phyloP scores from a whole-genome alignment of 257 asterid genomes.

The Coffea eugenioides region DNA sequence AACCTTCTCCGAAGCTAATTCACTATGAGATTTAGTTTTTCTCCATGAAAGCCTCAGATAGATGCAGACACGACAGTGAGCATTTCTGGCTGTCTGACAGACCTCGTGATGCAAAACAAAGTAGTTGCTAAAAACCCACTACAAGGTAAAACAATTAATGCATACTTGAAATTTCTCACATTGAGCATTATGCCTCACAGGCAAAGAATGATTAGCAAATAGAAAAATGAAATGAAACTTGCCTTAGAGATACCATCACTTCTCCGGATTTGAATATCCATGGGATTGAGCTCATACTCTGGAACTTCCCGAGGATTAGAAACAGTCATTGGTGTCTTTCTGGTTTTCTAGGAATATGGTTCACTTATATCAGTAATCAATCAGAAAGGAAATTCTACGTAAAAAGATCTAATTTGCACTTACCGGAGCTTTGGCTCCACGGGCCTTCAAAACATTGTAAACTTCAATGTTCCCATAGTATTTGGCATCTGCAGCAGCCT shows the following conservation, averaged over 20 bases:
- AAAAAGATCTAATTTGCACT: constrained; percentile 19
- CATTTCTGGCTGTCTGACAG: not conserved
- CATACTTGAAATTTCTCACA: not conserved
- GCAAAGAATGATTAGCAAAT: not conserved
- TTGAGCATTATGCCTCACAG: not conserved
- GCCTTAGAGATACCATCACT: constrained; percentile 94
- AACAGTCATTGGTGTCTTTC: constrained; percentile 94
- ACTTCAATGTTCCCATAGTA: constrained; percentile 82
- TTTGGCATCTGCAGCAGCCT: constrained; percentile 99
- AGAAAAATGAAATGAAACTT: constrained; percentile 21
- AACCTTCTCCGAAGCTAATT: not conserved
- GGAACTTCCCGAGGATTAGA: constrained; percentile 97
- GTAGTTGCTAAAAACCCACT: not conserved
- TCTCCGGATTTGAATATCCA: constrained; percentile 85
- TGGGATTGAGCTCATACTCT: constrained; percentile 93
- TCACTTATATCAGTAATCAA: constrained; percentile 27
- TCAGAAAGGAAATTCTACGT: constrained; percentile 8
- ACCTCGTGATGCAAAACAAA: not conserved
- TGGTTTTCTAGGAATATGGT: constrained; percentile 70
- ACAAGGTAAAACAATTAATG: not conserved
- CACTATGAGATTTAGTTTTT: not conserved
- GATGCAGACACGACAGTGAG: not conserved
- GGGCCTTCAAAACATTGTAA: constrained; percentile 82
- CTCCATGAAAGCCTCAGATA: not conserved
- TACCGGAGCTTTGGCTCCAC: constrained; percentile 92